Percentiles rank a stretch among this genome's conserved stretches.
Conservation (phyloP, 768 basidiomycete species). For the Auricularia cornea region DNA sequence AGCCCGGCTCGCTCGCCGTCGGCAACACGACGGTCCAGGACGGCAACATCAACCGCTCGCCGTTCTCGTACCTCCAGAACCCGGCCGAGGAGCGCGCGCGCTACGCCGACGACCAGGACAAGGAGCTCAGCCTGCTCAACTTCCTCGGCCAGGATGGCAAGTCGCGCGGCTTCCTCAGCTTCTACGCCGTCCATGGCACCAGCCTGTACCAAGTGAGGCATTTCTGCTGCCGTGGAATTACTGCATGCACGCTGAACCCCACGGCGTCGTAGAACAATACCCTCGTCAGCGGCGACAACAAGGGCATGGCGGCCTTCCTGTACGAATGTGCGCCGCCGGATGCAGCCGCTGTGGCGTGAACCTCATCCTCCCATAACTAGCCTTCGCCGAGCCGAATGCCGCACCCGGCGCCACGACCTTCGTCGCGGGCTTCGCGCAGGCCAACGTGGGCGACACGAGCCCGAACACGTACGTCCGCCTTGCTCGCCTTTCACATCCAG, state of each 20-base stretch:
- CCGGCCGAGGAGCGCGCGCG: constrained; percentile 57
- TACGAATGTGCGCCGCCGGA: constrained; percentile 44
- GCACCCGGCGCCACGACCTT: constrained; percentile 65
- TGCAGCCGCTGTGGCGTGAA: background rate
- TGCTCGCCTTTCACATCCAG: background rate
- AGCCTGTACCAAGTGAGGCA: constrained; percentile 58
- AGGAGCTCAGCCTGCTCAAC: constrained; percentile 57
- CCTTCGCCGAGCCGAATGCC: constrained; percentile 43
- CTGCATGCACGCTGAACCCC: too few relatives aligned
- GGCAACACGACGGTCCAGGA: constrained; percentile 63
- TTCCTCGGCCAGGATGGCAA: constrained; percentile 52
- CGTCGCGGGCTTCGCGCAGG: constrained; percentile 70
- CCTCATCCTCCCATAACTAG: constrained; percentile 24
- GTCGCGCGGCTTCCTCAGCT: constrained; percentile 59
- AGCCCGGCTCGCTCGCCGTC: constrained; percentile 48
- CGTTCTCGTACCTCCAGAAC: constrained; percentile 69
- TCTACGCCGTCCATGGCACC: constrained; percentile 74
- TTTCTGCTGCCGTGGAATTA: too few relatives aligned
- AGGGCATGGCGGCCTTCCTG: constrained; percentile 76
- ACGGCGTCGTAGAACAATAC: constrained; percentile 61
- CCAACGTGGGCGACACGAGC: constrained; percentile 73
- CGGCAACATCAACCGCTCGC: constrained; percentile 68
- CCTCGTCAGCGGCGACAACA: constrained; percentile 73
- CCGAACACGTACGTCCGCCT: constrained; percentile 30
- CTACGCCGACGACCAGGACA: constrained; percentile 68